A percentile compares a stretch with the other conserved stretches of the same genome.
phyloP scores from a whole-genome alignment of 176 grass and related monocot genomes.

The Calamus simplicifolius region DNA sequence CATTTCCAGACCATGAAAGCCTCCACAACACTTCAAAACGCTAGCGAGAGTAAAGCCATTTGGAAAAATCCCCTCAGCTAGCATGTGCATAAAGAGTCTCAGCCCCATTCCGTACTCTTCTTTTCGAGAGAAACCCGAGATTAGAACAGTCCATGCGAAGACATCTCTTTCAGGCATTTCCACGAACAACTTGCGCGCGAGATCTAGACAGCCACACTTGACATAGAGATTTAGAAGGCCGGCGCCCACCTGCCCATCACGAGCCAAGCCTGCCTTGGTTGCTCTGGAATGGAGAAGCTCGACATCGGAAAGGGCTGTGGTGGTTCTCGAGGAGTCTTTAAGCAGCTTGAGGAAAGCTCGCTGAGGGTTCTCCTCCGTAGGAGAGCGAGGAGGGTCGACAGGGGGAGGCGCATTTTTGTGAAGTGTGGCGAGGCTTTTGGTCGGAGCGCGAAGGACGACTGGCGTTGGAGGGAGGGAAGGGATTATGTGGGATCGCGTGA shows the following conservation, averaged over 20 bases:
- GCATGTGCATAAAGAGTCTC: conserved; percentile 27
- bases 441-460: too few relatives aligned
- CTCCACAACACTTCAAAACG: conserved; percentile 50
- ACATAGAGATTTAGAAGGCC: conserved; percentile 6
- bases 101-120: conserved; percentile 24
- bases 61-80: conserved; percentile 3
- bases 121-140: conserved; percentile 25
- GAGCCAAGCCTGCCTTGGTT: conserved; percentile 7
- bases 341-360: conserved; percentile 5
- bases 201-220: neutral
- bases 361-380: conserved; percentile 2
- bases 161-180: conserved; percentile 17
- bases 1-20: conserved; percentile 2
- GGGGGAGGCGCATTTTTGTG: too few relatives aligned
- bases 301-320: conserved; percentile 1
- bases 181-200: conserved; percentile 11
- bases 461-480: too few relatives aligned
- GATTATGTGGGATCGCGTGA: too few relatives aligned
- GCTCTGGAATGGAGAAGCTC: conserved; percentile 9
- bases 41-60: conserved; percentile 47
- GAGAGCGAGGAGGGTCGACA: neutral
- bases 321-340: neutral
- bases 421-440: neutral
- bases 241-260: neutral
- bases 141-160: conserved; percentile 31